phyloP scores from a whole-genome alignment of 345 rosid genomes.

The Boechera stricta region DNA sequence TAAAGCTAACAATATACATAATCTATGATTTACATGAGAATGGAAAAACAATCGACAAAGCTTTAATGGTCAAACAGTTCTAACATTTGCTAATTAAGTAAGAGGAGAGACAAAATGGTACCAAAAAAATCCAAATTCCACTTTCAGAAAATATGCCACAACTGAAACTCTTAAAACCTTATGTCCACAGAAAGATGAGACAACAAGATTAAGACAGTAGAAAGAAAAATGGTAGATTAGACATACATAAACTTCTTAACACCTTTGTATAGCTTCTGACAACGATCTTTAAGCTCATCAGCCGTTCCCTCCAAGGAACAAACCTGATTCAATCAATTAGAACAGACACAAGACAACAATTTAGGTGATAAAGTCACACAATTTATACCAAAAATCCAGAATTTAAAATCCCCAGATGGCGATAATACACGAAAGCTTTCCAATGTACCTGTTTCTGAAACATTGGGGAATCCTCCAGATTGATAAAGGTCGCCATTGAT shows the following conservation, averaged over 20 bases:
- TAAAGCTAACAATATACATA: background rate
- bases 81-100: conserved; percentile 17
- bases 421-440: background rate
- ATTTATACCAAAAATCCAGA: background rate
- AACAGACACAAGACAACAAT: conserved; percentile 23
- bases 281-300: conserved; percentile 34
- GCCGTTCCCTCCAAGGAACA: conserved; percentile 65
- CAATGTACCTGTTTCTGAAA: conserved; percentile 67
- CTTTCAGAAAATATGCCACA: conserved; percentile 16
- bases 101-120: conserved; percentile 18
- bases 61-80: conserved; percentile 10
- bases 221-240: background rate
- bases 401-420: background rate
- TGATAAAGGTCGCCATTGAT: conserved; percentile 64
- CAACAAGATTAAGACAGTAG: background rate
- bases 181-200: conserved; percentile 2
- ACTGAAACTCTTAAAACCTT: conserved; percentile 3
- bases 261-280: conserved; percentile 75
- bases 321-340: conserved; percentile 50
- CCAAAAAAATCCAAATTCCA: background rate
- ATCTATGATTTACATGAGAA: conserved; percentile 17
- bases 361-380: background rate
- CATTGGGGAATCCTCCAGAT: conserved; percentile 84
- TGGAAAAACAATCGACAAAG: background rate
- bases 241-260: conserved; percentile 71